Evolutionary conservation across 2,329 filamentous ascomycete species (phyloP).

Genomic region (Trichophyton simii): DNA sequence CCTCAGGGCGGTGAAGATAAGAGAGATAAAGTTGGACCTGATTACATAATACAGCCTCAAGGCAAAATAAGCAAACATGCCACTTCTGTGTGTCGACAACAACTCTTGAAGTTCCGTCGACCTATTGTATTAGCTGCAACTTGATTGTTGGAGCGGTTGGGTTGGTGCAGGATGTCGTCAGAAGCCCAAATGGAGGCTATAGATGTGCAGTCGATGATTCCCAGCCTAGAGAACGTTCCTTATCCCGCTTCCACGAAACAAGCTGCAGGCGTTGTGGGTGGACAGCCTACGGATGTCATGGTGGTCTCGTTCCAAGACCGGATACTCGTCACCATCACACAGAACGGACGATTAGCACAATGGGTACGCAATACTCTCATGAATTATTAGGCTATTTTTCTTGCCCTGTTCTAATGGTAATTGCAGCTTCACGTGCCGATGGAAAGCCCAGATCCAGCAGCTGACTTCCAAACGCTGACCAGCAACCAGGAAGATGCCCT

Average conservation of each 20-base stretch:
- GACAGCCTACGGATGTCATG: slow-evolving; percentile 58
- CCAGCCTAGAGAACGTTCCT: slow-evolving; percentile 30
- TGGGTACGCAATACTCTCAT: slow-evolving; percentile 53
- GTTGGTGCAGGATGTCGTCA: not conserved
- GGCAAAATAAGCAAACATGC: slow-evolving; percentile 1
- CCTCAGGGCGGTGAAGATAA: slow-evolving; percentile 12
- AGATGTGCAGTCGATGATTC: not conserved
- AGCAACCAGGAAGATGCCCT: slow-evolving; percentile 39
- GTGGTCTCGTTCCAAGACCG: slow-evolving; percentile 72
- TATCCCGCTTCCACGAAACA: slow-evolving; percentile 57
- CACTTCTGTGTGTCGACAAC: not conserved
- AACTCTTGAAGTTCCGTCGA: not conserved
- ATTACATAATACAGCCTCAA: not conserved
- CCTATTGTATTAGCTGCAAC: no score
- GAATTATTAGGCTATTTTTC: not conserved
- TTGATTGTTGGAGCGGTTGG: not conserved
- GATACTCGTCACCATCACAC: slow-evolving; percentile 78
- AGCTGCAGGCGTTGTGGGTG: slow-evolving; percentile 51
- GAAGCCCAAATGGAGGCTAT: not conserved
- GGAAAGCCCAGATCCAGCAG: slow-evolving; percentile 24
- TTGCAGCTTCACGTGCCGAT: slow-evolving; percentile 23
- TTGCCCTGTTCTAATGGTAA: slow-evolving; percentile 2
- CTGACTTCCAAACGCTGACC: slow-evolving; percentile 28
- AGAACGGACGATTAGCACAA: slow-evolving; percentile 73
- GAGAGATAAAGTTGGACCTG: not conserved